A percentile compares a stretch with the other conserved stretches of the same genome.
Evolutionary conservation across 108 stramenopile genomes (phyloP).

Genomic region (Discostella pseudostelligera): DNA sequence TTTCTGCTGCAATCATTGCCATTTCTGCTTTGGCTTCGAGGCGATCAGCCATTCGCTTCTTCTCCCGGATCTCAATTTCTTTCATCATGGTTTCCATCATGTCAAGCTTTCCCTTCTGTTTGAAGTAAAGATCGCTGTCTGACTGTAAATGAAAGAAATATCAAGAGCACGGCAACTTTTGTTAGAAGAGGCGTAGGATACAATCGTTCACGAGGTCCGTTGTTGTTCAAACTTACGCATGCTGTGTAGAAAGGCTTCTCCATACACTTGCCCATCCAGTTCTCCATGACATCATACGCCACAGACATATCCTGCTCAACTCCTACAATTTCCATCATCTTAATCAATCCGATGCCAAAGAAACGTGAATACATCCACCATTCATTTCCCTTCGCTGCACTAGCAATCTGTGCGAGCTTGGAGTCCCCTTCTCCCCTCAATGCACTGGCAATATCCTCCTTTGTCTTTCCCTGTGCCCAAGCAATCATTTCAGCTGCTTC

Average conservation of each 20-base stretch:
- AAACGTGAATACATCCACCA: slow-evolving; percentile 91
- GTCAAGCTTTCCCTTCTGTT: slow-evolving; percentile 82
- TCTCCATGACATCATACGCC: slow-evolving; percentile 87
- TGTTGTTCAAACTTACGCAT: slow-evolving; percentile 70
- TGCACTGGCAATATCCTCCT: slow-evolving; percentile 80
- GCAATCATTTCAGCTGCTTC: slow-evolving; percentile 72
- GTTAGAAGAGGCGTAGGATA: not conserved
- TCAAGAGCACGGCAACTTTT: slow-evolving; percentile 10
- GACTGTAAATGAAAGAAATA: slow-evolving; percentile 45
- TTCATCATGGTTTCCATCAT: slow-evolving; percentile 98
- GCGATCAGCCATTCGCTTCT: slow-evolving; percentile 95
- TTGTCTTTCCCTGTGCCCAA: slow-evolving; percentile 87
- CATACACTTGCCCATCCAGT: slow-evolving; percentile 81
- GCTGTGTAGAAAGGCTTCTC: slow-evolving; percentile 78
- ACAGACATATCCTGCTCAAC: slow-evolving; percentile 88
- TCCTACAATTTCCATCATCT: slow-evolving; percentile 80
- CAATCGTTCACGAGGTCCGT: not conserved
- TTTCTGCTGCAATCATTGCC: slow-evolving; percentile 76
- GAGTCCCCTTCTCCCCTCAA: slow-evolving; percentile 81
- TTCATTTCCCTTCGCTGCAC: slow-evolving; percentile 73
- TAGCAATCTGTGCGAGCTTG: slow-evolving; percentile 62
- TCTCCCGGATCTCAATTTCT: slow-evolving; percentile 97
- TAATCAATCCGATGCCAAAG: slow-evolving; percentile 85
- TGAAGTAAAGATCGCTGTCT: slow-evolving; percentile 84
- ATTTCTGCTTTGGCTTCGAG: slow-evolving; percentile 92